Conservation (phyloP, 2,329 filamentous ascomycete genomes). For the Phialophora tarda region DNA sequence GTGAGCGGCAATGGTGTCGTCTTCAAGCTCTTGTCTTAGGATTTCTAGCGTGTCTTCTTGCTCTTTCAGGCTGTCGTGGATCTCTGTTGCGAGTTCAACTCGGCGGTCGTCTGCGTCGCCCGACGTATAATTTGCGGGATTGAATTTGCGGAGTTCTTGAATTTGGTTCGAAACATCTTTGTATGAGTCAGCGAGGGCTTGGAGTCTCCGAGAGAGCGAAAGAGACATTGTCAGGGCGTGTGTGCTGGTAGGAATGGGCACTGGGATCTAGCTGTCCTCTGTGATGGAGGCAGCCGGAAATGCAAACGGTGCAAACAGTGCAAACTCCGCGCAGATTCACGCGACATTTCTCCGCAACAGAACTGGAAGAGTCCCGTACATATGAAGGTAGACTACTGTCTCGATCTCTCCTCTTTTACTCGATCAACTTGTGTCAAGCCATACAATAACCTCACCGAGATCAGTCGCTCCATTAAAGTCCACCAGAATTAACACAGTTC, state of each 20-base stretch:
- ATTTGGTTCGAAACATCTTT: slow-evolving; percentile 62
- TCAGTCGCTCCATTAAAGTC: background rate
- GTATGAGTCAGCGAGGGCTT: slow-evolving; percentile 59
- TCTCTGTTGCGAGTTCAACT: slow-evolving; percentile 78
- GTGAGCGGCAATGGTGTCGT: slow-evolving; percentile 44
- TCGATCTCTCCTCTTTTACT: too few relatives aligned
- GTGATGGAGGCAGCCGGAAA: background rate
- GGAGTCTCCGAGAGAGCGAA: slow-evolving; percentile 56
- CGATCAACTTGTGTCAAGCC: background rate
- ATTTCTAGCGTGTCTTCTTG: slow-evolving; percentile 84
- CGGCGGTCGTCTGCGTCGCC: slow-evolving; percentile 67
- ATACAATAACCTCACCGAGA: background rate
- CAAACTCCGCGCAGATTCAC: slow-evolving; percentile 22
- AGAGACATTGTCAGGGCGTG: slow-evolving; percentile 45
- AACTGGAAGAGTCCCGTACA: background rate
- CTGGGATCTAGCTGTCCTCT: background rate
- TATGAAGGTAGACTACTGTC: too few relatives aligned
- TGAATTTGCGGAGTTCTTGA: slow-evolving; percentile 63
- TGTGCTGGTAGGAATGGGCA: background rate
- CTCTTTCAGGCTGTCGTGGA: slow-evolving; percentile 76
- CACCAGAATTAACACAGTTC: background rate
- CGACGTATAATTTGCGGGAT: slow-evolving; percentile 65
- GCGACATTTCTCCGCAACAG: background rate
- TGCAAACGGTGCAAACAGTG: slow-evolving; percentile 16
- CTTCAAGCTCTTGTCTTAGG: slow-evolving; percentile 76